These are phyloP conservation scores for Dalechampia spathulata DNA, from an alignment of 441 rosid genomes.

Conservation along the genomic window DNA sequence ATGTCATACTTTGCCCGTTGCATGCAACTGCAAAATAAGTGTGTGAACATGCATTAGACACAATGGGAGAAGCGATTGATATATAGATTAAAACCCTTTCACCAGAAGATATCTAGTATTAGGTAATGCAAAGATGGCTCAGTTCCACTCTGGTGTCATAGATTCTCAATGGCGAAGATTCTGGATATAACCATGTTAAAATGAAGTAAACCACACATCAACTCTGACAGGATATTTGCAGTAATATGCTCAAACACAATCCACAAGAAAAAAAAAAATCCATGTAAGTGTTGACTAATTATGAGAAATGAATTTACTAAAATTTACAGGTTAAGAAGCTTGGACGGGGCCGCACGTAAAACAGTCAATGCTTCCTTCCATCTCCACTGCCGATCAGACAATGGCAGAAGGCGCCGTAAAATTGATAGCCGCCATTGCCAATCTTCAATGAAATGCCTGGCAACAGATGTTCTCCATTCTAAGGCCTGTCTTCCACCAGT, in stretches of 20 bases:
- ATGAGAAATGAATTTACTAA: conserved; percentile 12
- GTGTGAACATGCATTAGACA: conserved; percentile 10
- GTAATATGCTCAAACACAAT: conserved; percentile 1
- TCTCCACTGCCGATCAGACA: conserved; percentile 82
- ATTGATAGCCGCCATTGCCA: conserved; percentile 97
- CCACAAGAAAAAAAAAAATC: conserved; percentile 7
- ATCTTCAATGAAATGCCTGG: conserved; percentile 81
- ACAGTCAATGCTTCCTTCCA: conserved; percentile 95
- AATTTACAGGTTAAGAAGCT: conserved; percentile 92
- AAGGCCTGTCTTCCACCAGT: conserved; percentile 64
- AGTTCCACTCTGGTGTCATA: neutral
- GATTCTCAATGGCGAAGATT: neutral
- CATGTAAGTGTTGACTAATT: conserved; percentile 11
- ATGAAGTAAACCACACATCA: neutral
- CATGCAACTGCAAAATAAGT: conserved; percentile 72
- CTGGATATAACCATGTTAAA: neutral
- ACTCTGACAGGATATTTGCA: conserved; percentile 6
- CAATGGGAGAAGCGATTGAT: neutral
- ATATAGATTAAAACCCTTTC: neutral
- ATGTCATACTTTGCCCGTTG: conserved; percentile 95
- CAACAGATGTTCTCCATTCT: conserved; percentile 85
- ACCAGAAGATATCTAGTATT: neutral
- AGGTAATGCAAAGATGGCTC: neutral
- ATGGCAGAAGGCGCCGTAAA: conserved; percentile 90
- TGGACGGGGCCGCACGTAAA: conserved; percentile 91